Conservation (phyloP, 2,329 filamentous ascomycete species). For the Hypoxylon sp. region DNA sequence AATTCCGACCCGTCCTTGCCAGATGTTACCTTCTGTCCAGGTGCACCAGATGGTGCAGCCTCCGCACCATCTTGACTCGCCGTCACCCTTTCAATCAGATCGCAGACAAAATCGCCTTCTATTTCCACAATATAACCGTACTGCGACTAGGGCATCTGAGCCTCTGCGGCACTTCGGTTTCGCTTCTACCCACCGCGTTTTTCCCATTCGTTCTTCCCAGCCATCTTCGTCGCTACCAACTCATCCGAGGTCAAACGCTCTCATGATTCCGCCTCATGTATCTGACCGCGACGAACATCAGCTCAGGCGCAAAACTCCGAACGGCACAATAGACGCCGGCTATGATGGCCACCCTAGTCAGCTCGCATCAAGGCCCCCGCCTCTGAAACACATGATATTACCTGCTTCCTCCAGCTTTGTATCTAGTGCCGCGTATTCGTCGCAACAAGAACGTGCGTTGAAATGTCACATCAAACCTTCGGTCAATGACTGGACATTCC, state of each 20-base stretch:
- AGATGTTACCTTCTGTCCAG: conserved; percentile 66
- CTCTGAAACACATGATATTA: conserved; percentile 85
- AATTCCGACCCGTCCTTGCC: conserved; percentile 38
- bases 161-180: conserved; percentile 18
- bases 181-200: conserved; percentile 49
- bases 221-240: conserved; percentile 50
- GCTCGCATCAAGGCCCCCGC: conserved; percentile 78
- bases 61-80: conserved; percentile 56
- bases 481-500: conserved; percentile 45
- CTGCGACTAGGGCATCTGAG: conserved; percentile 29
- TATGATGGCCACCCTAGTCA: conserved; percentile 88
- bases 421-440: conserved; percentile 47
- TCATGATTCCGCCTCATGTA: conserved; percentile 44
- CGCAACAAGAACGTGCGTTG: conserved; percentile 44
- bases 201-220: conserved; percentile 55
- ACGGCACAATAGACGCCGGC: conserved; percentile 89
- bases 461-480: conserved; percentile 37
- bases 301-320: conserved; percentile 90
- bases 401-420: conserved; percentile 63
- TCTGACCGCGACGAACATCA: conserved; percentile 74
- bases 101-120: conserved; percentile 43
- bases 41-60: conserved; percentile 65
- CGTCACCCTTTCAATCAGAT: conserved; percentile 48
- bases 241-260: conserved; percentile 49
- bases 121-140: conserved; percentile 37